Base-by-base conservation (phyloP, 169 alveolate species). In the Plasmodium blacklocki region DNA sequence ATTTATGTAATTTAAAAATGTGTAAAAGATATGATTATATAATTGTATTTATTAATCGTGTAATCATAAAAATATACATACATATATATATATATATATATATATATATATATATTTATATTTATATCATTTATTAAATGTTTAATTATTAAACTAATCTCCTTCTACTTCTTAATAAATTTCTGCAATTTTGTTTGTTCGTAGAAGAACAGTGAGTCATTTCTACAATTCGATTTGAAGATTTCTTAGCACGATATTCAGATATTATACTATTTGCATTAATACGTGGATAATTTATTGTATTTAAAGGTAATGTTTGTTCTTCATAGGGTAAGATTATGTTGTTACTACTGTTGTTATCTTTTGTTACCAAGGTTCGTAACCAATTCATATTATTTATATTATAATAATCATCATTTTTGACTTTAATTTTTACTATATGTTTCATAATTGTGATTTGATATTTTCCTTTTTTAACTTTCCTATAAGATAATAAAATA, bases 381-480 rank as follows among this genome's bases (percentile, higher is more conserved):
- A 39, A 39, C 47, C 47, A 39, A 39, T 39, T 39, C 47, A 5
- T 39, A 39, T 39, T 39, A 39, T 39, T 39, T 39, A 39, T 39
- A 39, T 39, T 39, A 39, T 39, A 39, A 39, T 39, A 0, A 39
- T 39, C 9, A 39, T 39, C 9, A 39, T 39, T 39, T 39, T 5
- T 39, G 47, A 7, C 8, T 39, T 39, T 39, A 5, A 39, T 39
- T 39, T 39, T 39, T 39, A 39, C 47, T 39, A 39, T 39, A 39
- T 39, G 9, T 5, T 56, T 56, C 23, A n/a, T 15, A 15, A 58
- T 66, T 2, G 29, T 49, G 23, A 78, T 73, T 15, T 47, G 26
- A 23, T 43, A 59, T 29, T n/a, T 64, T 9, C 89, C 89, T 12
- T 70, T 66, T 26, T 63, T 29, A n/a, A 26, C 23, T 45, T 29